These are phyloP conservation scores for Cutaneotrichosporon dermatis DNA, from an alignment of 1,284 basidiomycete species.

Conservation along the genomic window DNA sequence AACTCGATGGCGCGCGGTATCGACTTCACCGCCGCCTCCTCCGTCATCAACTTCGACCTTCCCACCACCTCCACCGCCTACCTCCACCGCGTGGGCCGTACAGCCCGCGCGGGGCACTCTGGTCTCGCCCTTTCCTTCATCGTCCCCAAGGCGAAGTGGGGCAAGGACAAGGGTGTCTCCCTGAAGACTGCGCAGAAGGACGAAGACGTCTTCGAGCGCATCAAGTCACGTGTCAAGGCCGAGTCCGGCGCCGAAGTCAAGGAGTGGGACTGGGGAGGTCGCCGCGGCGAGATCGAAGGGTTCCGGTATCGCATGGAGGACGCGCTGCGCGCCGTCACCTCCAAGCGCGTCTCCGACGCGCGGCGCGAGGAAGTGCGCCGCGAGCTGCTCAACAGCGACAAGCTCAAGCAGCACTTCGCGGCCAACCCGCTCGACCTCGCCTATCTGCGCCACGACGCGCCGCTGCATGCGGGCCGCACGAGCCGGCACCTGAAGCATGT, in stretches of 20 bases:
- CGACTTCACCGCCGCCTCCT: slow-evolving; percentile 95
- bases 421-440: slow-evolving; percentile 93
- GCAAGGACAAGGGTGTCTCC: slow-evolving; percentile 59
- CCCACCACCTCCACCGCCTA: slow-evolving; percentile 85
- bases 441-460: slow-evolving; percentile 90
- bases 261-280: slow-evolving; percentile 92
- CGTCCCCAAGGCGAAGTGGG: slow-evolving; percentile 69
- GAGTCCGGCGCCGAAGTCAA: slow-evolving; percentile 72
- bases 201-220: slow-evolving; percentile 70
- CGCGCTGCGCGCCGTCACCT: slow-evolving; percentile 82
- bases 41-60: slow-evolving; percentile 97
- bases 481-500: slow-evolving; percentile 95
- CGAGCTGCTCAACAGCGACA: slow-evolving; percentile 92
- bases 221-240: slow-evolving; percentile 65
- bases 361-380: slow-evolving; percentile 88
- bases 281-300: slow-evolving; percentile 73
- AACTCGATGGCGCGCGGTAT: slow-evolving; percentile 95
- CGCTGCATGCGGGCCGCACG: slow-evolving; percentile 78
- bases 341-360: slow-evolving; percentile 81
- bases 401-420: slow-evolving; percentile 97
- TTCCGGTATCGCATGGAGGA: slow-evolving; percentile 99
- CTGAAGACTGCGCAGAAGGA: slow-evolving; percentile 66
- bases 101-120: slow-evolving; percentile 88
- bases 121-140: slow-evolving; percentile 91
- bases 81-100: slow-evolving; percentile 92